These are phyloP conservation scores for Ochetophila trinervis DNA, from an alignment of 306 rosid genomes.

Conservation along the genomic window DNA sequence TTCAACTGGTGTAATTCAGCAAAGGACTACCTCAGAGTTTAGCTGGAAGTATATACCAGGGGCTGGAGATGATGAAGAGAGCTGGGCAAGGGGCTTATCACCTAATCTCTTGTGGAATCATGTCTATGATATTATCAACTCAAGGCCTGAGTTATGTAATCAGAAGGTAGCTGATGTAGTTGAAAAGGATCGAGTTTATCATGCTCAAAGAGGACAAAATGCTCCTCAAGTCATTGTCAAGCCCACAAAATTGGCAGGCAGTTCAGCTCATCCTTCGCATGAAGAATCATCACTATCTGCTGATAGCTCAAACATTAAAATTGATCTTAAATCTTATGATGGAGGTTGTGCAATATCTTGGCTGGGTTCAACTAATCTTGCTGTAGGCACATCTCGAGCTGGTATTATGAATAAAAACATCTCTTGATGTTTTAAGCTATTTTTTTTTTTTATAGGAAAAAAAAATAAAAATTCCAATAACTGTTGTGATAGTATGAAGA, in stretches of 20 bases:
- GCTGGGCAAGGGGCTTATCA: conserved; percentile 84
- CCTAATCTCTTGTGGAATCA: conserved; percentile 74
- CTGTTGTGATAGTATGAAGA: not conserved
- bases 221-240: conserved; percentile 64
- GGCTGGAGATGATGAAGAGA: conserved; percentile 95
- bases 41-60: conserved; percentile 94
- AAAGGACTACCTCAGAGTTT: conserved; percentile 62
- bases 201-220: conserved; percentile 63
- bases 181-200: conserved; percentile 65
- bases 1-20: conserved; percentile 42
- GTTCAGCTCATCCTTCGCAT: conserved; percentile 26
- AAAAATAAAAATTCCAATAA: no score
- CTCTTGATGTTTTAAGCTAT: not conserved
- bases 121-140: conserved; percentile 64
- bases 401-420: conserved; percentile 40
- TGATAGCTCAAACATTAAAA: conserved; percentile 31
- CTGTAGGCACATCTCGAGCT: conserved; percentile 54
- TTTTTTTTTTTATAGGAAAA: not conserved
- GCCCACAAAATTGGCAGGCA: conserved; percentile 36
- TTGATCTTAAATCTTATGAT: conserved; percentile 18
- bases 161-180: conserved; percentile 74
- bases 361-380: conserved; percentile 74
- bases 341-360: conserved; percentile 43
- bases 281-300: conserved; percentile 26
- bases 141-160: conserved; percentile 76